Evolutionary conservation across 768 basidiomycete genomes (phyloP).

Genomic region (Cubamyces lactineus): DNA sequence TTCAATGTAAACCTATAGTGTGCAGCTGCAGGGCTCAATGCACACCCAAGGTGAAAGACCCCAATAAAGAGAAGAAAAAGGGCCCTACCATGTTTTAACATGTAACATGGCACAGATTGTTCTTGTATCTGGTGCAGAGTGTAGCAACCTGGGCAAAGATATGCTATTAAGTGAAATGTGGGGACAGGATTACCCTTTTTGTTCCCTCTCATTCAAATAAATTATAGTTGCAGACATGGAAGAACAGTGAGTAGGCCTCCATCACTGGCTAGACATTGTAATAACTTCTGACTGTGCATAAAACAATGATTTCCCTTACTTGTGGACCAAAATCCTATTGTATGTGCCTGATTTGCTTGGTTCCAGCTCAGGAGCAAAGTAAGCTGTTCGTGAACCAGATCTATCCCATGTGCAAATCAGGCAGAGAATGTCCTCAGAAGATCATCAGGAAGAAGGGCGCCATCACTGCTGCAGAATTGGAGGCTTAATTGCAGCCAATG

Average conservation of each 20-base stretch:
- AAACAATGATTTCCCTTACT: too few relatives aligned
- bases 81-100: constrained; percentile 29
- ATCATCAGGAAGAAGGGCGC: too few relatives aligned
- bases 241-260: constrained; percentile 18
- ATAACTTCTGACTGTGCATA: not conserved
- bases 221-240: constrained; percentile 23
- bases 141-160: not conserved
- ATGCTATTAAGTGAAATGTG: not conserved
- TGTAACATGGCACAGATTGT: constrained; percentile 43
- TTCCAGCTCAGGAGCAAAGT: too few relatives aligned
- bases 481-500: not conserved
- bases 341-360: too few relatives aligned
- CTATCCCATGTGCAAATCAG: too few relatives aligned
- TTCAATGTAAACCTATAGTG: not conserved
- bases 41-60: constrained; percentile 39
- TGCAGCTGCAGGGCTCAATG: not conserved
- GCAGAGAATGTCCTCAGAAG: too few relatives aligned
- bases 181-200: not conserved
- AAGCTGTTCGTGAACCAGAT: too few relatives aligned
- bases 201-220: too few relatives aligned
- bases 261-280: not conserved
- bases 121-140: constrained; percentile 30
- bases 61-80: constrained; percentile 35
- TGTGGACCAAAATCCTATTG: too few relatives aligned
- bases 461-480: too few relatives aligned